Base-by-base conservation (phyloP, 345 rosid species). In the Kernera saxatilis region DNA sequence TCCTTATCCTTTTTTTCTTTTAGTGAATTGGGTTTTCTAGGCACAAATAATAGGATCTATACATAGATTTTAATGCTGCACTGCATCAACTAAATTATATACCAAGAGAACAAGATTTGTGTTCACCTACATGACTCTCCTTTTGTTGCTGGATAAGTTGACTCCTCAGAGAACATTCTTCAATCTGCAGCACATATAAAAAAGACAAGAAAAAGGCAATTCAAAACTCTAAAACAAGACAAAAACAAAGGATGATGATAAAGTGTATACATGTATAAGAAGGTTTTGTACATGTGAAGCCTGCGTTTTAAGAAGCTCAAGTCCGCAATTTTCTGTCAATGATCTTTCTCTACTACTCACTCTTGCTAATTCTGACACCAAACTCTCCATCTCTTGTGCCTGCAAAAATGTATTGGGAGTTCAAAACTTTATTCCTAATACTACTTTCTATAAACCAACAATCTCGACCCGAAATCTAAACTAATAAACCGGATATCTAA, bases 311-410 rank as follows among this genome's bases (percentile, higher is more conserved):
- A 71, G 82, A 46, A 87, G 74, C 57, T 75, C 44, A 30, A 71
- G 72, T 50, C 88, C 88, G 39, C 89, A 83, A 66, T 85, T 88
- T 82, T 83, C 84, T 32, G 80, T 43, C n/a, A 81, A 78, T 33
- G 81, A 78, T 78, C 67, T 86, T 78, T 85, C 93, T 6, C 83
- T 66, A 9, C 78, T 84, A 30, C 59, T 76, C 73, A 86, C 82
- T 67, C 82, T 83, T 17, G 89, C 87, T 58, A 92, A 61, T 67
- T 89, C 88, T 46, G 89, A 86, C 17, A 86, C 22, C 80, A 83
- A 71, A 23, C 17, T 70, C 65, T 92, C 92, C 72, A 83, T 70
- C 61, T 84, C 86, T 69, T 78, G 69, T 13, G 88, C 91, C 92
- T 91, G 85, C 84, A 73, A 13, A 13, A 26, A 8, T 22, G 7